Conservation (phyloP, 129 eudicot genomes). For the Centrapalus pauciflorus region DNA sequence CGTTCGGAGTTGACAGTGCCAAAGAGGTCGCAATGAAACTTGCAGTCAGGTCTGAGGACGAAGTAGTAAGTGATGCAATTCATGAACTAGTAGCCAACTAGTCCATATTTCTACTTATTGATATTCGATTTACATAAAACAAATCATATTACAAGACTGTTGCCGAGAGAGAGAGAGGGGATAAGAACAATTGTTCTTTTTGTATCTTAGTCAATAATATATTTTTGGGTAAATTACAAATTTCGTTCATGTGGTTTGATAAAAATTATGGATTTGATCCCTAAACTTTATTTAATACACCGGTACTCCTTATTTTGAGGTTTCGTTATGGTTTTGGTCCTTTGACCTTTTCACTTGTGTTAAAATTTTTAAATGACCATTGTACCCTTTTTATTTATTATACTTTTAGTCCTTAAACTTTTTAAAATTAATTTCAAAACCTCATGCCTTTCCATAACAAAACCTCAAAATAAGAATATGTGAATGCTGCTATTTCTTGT, state of each 20-base stretch:
- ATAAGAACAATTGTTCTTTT: background rate
- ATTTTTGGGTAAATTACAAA: background rate
- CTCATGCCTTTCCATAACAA: too few species aligned
- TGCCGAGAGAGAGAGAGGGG: background rate
- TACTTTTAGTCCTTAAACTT: too few species aligned
- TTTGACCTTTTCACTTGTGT: too few species aligned
- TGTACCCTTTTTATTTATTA: too few species aligned
- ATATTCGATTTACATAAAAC: background rate
- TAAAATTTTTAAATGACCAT: too few species aligned
- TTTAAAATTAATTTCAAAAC: too few species aligned
- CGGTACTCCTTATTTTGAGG: too few species aligned
- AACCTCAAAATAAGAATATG: too few species aligned
- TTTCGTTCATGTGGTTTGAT: background rate
- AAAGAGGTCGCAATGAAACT: conserved; percentile 94
- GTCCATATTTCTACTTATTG: background rate
- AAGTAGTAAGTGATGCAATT: conserved; percentile 67
- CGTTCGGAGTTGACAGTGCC: conserved; percentile 69
- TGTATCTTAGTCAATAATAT: background rate
- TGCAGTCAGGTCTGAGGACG: conserved; percentile 86
- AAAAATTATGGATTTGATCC: too few species aligned
- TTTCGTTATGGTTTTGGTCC: too few species aligned
- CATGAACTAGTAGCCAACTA: conserved; percentile 90
- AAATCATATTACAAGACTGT: background rate
- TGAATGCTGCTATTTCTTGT: too few species aligned
- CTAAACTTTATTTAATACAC: too few species aligned